Conservation (phyloP, 257 asterid genomes). For the Solanum ahanhuiri region DNA sequence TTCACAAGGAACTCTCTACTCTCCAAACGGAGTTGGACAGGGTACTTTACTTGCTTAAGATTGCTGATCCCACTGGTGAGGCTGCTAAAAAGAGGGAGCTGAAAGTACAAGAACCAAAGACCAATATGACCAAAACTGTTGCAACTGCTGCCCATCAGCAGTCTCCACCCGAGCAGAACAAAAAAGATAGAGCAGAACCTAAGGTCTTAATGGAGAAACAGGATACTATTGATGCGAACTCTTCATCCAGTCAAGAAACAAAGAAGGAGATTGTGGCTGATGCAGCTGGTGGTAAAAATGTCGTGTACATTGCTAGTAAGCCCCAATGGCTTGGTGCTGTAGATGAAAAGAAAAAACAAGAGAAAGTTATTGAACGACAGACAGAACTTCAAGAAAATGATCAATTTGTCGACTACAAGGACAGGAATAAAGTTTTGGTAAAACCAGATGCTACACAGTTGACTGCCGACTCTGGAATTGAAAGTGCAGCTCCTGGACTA, state of each 20-base stretch:
- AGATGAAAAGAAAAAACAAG: constrained; percentile 39
- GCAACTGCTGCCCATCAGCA: constrained; percentile 14
- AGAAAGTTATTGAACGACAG: constrained; percentile 18
- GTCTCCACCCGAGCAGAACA: constrained; percentile 12
- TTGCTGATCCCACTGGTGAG: constrained; percentile 94
- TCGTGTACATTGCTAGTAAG: constrained; percentile 36
- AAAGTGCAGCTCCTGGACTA: constrained; percentile 92
- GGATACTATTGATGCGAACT: constrained; percentile 10
- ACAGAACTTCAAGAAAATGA: constrained; percentile 42
- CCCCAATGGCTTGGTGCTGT: constrained; percentile 99
- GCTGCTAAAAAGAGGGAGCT: constrained; percentile 60
- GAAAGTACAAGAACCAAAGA: constrained; percentile 28
- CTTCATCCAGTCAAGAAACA: constrained; percentile 27
- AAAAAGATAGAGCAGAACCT: constrained; percentile 19
- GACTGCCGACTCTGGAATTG: constrained; percentile 31
- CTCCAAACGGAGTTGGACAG: constrained; percentile 81
- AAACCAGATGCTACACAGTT: constrained; percentile 19
- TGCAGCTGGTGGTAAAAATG: constrained; percentile 18
- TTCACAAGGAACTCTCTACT: constrained; percentile 43
- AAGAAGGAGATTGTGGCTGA: constrained; percentile 14
- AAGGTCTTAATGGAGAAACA: constrained; percentile 22
- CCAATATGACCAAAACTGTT: constrained; percentile 3
- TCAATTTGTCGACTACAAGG: constrained; percentile 79
- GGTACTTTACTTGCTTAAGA: constrained; percentile 70
- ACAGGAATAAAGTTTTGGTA: constrained; percentile 45